Conservation (phyloP, 371 early-diverging fungal species). For the Mortierella sp. region DNA sequence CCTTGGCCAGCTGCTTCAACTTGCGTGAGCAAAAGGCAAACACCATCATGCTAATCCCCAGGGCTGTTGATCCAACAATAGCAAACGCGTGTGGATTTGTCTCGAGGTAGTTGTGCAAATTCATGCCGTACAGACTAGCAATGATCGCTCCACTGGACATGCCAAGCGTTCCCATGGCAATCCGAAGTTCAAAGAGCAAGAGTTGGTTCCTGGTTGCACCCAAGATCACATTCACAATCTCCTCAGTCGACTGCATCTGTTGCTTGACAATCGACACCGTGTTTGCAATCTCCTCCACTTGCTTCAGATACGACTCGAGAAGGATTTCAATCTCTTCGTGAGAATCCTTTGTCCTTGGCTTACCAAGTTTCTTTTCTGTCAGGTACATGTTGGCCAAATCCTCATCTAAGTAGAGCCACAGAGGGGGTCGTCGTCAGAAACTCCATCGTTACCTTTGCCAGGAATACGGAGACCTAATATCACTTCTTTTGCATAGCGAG, state of each 20-base stretch:
- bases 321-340: conserved; percentile 91
- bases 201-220: conserved; percentile 87
- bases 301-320: conserved; percentile 87
- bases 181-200: conserved; percentile 83
- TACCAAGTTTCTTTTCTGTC: conserved; percentile 76
- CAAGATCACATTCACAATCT: conserved; percentile 85
- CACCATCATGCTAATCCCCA: conserved; percentile 46
- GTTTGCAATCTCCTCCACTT: conserved; percentile 86
- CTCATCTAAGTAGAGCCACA: conserved; percentile 79
- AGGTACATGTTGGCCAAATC: conserved; percentile 92
- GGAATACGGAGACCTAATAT: too few species aligned
- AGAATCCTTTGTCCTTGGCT: conserved; percentile 64
- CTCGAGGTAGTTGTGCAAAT: conserved; percentile 80
- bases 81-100: conserved; percentile 74
- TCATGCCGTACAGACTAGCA: conserved; percentile 88
- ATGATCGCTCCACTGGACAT: conserved; percentile 79
- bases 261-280: conserved; percentile 71
- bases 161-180: conserved; percentile 83
- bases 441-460: too few species aligned
- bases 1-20: conserved; percentile 33
- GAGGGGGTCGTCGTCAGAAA: too few species aligned
- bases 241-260: conserved; percentile 87
- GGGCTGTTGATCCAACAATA: conserved; percentile 65
- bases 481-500: too few species aligned
- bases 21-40: conserved; percentile 40